Evolutionary conservation across 495 filamentous ascomycete genomes (phyloP).

Genomic region (Thozetella sp.): DNA sequence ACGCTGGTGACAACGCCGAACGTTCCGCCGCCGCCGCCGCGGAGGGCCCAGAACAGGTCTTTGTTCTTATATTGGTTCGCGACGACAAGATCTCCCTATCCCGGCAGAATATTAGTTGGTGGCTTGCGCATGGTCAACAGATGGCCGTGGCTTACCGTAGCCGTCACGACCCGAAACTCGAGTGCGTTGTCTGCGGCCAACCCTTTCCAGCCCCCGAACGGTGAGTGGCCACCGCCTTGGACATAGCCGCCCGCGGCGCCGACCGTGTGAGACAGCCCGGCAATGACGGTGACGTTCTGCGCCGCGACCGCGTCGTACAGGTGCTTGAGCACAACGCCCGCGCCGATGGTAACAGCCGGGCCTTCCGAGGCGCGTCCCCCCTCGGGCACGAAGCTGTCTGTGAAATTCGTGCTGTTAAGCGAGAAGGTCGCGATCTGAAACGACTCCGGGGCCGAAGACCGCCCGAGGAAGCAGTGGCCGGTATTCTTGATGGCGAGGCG

Average conservation of each 20-base stretch:
- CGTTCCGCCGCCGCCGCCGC: slow-evolving; percentile 53
- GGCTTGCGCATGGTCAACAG: not conserved
- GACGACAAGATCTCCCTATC: not conserved
- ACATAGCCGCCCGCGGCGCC: slow-evolving; percentile 41
- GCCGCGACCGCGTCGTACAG: slow-evolving; percentile 38
- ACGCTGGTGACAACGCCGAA: slow-evolving; percentile 50
- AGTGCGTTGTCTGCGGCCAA: slow-evolving; percentile 49
- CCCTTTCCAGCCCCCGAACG: slow-evolving; percentile 39
- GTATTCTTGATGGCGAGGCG: slow-evolving; percentile 24
- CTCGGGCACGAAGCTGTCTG: slow-evolving; percentile 19
- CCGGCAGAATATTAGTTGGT: not conserved
- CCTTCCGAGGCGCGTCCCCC: slow-evolving; percentile 22
- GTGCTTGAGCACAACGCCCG: slow-evolving; percentile 52
- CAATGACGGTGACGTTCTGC: slow-evolving; percentile 42
- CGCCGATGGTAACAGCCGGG: slow-evolving; percentile 35
- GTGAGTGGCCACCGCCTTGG: slow-evolving; percentile 49
- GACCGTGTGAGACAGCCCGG: slow-evolving; percentile 22
- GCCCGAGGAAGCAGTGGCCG: slow-evolving; percentile 40
- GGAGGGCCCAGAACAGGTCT: slow-evolving; percentile 47
- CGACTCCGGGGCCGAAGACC: slow-evolving; percentile 29
- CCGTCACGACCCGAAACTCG: slow-evolving; percentile 50
- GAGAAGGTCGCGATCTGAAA: slow-evolving; percentile 38
- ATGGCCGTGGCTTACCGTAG: slow-evolving; percentile 25
- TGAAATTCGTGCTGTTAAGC: slow-evolving; percentile 31
- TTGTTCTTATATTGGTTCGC: not conserved